Conservation (phyloP, 2,329 filamentous ascomycete genomes). For the Cercospora brassicicola region DNA sequence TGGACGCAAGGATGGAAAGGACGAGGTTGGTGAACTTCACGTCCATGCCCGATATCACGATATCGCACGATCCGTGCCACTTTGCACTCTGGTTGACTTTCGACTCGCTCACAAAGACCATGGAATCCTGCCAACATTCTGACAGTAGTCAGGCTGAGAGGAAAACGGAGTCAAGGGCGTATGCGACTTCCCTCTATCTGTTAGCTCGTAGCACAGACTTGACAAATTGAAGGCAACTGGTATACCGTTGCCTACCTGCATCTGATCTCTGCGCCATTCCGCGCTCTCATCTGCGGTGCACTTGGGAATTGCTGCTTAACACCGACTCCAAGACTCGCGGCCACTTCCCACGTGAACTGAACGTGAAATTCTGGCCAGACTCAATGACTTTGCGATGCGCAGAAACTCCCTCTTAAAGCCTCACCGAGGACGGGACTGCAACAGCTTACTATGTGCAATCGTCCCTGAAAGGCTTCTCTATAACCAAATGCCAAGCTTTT, state of each 20-base stretch:
- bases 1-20: not conserved
- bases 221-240: not conserved
- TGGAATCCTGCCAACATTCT: not conserved
- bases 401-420: not conserved
- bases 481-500: not conserved
- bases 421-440: not conserved
- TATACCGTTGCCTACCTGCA: not conserved
- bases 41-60: not conserved
- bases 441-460: not conserved
- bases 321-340: not conserved
- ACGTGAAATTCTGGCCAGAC: not conserved
- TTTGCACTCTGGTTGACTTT: not conserved
- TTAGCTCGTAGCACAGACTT: not conserved
- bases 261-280: not conserved
- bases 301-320: not conserved
- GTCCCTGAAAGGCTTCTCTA: not conserved
- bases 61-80: constrained; percentile 4
- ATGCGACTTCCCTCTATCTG: not conserved
- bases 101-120: not conserved
- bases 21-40: constrained; percentile 5
- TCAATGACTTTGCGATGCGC: not conserved
- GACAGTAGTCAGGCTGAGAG: not conserved
- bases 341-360: not conserved
- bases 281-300: not conserved
- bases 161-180: not conserved